These are phyloP conservation scores for Aureobasidium sp. DNA, from an alignment of 2,329 filamentous ascomycete species.

Conservation along the genomic window DNA sequence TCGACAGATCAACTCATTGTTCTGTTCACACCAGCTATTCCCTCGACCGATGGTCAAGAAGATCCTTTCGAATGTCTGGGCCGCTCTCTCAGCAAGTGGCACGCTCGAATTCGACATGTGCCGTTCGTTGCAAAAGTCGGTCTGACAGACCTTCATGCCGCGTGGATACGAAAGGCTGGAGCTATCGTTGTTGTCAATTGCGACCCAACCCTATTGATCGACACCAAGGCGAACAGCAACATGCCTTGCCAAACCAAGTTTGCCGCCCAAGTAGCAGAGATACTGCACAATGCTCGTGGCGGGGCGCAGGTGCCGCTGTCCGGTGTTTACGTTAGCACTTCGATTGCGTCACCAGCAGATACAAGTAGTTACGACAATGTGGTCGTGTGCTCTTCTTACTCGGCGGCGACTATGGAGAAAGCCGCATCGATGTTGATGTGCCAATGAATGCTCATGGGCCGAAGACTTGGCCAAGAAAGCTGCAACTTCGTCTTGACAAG, in stretches of 20 bases:
- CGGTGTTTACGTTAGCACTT: not conserved
- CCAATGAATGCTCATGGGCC: not conserved
- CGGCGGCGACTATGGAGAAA: not conserved
- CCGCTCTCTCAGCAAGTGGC: conserved; percentile 52
- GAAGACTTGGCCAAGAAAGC: not conserved
- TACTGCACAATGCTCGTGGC: not conserved
- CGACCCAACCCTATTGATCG: conserved; percentile 23
- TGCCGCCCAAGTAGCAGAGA: conserved; percentile 16
- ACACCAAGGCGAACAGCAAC: conserved; percentile 27
- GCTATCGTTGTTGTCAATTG: conserved; percentile 57
- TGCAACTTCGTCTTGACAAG: not conserved
- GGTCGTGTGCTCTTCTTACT: conserved; percentile 12
- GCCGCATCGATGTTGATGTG: conserved; percentile 6
- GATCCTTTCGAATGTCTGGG: conserved; percentile 72
- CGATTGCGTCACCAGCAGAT: not conserved
- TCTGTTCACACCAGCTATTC: conserved; percentile 38
- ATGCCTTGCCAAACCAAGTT: conserved; percentile 22
- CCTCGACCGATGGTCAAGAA: conserved; percentile 24
- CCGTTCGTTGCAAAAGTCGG: conserved; percentile 60
- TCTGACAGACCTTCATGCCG: conserved; percentile 57
- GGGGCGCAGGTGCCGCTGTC: not conserved
- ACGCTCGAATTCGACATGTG: conserved; percentile 60
- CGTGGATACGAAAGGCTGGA: conserved; percentile 55
- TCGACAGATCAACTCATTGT: conserved; percentile 35
- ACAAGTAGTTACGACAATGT: conserved; percentile 3